A percentile compares a stretch with the other conserved stretches of the same genome.
phyloP scores from a whole-genome alignment of 495 filamentous ascomycete genomes.

The Cryomyces antarcticus region DNA sequence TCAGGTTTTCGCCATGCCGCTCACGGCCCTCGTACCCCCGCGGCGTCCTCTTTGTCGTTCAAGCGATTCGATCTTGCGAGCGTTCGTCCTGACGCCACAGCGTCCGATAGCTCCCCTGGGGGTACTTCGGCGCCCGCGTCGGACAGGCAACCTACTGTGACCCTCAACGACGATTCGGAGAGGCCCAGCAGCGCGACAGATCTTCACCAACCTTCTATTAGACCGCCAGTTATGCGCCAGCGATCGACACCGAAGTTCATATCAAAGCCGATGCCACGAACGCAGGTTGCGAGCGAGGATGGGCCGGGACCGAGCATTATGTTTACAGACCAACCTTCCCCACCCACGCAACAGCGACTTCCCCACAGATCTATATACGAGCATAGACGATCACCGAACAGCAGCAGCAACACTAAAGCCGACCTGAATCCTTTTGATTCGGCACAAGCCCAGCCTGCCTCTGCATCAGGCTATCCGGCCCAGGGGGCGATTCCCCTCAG shows the following conservation, averaged over 20 bases:
- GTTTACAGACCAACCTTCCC: conserved; percentile 39
- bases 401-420: not conserved
- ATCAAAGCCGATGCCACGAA: conserved; percentile 53
- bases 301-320: conserved; percentile 53
- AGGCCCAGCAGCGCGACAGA: conserved; percentile 12
- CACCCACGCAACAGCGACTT: conserved; percentile 2
- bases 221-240: conserved; percentile 26
- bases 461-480: conserved; percentile 29
- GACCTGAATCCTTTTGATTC: not conserved
- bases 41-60: too few relatives aligned
- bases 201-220: conserved; percentile 23
- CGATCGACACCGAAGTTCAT: conserved; percentile 38
- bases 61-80: too few relatives aligned
- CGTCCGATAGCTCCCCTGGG: conserved; percentile 2
- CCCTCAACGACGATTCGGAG: conserved; percentile 4
- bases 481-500: conserved; percentile 42
- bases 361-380: conserved; percentile 35
- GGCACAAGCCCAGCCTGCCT: not conserved
- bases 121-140: not conserved
- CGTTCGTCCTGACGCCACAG: too few relatives aligned
- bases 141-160: not conserved
- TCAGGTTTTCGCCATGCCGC: too few relatives aligned
- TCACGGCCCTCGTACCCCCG: too few relatives aligned
- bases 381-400: not conserved
- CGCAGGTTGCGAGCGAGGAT: conserved; percentile 42